A percentile compares a stretch with the other conserved stretches of the same genome.
Conservation (phyloP, 306 rosid genomes). For the Carpinus viminea region DNA sequence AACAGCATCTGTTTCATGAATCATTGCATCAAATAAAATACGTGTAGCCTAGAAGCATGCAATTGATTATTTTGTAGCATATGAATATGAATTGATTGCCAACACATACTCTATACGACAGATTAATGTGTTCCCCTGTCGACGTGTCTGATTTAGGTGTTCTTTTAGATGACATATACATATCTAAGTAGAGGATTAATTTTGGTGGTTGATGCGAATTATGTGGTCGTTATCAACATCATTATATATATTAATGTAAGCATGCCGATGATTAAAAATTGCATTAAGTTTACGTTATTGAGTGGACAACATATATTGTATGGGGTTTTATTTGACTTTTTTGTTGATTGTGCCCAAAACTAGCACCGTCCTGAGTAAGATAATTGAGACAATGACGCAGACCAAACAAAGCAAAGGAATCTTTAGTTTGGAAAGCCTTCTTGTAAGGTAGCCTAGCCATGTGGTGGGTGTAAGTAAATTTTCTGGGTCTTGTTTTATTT, state of each 20-base stretch:
- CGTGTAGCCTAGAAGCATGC: too few species aligned
- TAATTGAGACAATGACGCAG: background rate
- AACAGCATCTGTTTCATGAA: too few species aligned
- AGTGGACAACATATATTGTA: background rate
- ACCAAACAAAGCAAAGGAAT: constrained; percentile 41
- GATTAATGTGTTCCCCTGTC: background rate
- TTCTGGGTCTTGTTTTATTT: constrained; percentile 21
- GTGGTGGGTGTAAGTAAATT: background rate
- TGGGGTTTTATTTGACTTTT: background rate
- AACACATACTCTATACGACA: background rate
- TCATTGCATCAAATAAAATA: too few species aligned
- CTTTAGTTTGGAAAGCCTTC: constrained; percentile 27
- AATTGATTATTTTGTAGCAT: background rate
- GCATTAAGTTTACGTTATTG: background rate
- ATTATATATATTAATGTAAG: background rate
- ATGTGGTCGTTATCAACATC: background rate
- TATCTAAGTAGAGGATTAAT: background rate
- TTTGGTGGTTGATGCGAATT: background rate
- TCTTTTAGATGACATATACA: background rate
- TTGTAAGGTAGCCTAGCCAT: background rate
- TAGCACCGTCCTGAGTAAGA: background rate
- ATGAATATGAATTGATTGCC: background rate
- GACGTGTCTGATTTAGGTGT: background rate
- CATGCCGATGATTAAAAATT: background rate
- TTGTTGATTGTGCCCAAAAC: background rate